A percentile compares a stretch with the other conserved stretches of the same genome.
Evolutionary conservation across 495 filamentous ascomycete genomes (phyloP).

Genomic region (Entonaema liquescens): DNA sequence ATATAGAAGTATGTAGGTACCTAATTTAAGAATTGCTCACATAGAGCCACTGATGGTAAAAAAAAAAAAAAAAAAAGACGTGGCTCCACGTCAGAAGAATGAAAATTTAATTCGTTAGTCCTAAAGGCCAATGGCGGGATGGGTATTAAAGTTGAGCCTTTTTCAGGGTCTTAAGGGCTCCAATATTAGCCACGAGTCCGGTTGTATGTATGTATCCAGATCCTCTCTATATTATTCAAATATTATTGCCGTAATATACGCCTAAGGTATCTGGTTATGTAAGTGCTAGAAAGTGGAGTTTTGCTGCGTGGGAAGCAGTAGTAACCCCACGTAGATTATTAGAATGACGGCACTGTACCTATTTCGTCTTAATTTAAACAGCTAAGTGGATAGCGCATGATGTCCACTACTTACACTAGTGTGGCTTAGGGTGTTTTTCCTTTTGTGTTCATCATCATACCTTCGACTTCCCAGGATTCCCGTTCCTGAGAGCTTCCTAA

Average conservation of each 20-base stretch:
- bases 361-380: neutral
- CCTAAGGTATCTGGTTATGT: neutral
- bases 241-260: neutral
- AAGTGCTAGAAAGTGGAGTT: slow-evolving; percentile 4
- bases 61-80: no score
- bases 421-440: slow-evolving; percentile 23
- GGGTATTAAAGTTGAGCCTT: neutral
- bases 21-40: neutral
- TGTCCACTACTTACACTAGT: slow-evolving; percentile 1
- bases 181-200: slow-evolving; percentile 13
- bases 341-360: slow-evolving; percentile 17
- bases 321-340: slow-evolving; percentile 8
- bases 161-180: slow-evolving; percentile 1
- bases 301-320: slow-evolving; percentile 1
- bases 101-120: neutral
- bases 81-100: neutral
- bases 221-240: neutral
- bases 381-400: slow-evolving; percentile 10
- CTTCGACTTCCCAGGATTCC: slow-evolving; percentile 31
- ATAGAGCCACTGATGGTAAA: neutral
- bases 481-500: slow-evolving; percentile 29
- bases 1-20: neutral
- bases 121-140: neutral
- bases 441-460: slow-evolving; percentile 37
- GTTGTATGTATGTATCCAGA: neutral